phyloP scores from a whole-genome alignment of 179 eudicot species.

The Spergularia azorica region DNA sequence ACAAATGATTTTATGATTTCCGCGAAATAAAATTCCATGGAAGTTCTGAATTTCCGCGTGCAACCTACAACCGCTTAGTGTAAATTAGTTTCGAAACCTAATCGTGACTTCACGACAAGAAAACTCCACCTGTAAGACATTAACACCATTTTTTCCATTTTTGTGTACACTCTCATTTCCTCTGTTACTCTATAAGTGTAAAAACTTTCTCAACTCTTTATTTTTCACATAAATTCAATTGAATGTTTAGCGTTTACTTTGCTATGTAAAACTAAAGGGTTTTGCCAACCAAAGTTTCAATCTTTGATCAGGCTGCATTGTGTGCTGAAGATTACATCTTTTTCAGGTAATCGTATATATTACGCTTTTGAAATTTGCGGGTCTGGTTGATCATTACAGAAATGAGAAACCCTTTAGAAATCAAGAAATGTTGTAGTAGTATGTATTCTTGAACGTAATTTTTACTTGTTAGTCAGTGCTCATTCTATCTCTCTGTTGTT shows the following conservation, averaged over 20 bases:
- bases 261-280: not conserved
- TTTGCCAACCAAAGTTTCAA: not conserved
- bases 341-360: not conserved
- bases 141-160: too few relatives aligned
- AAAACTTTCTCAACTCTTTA: not conserved
- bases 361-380: not conserved
- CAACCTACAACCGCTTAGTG: too few relatives aligned
- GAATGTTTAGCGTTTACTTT: not conserved
- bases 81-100: too few relatives aligned
- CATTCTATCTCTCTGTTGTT: constrained; percentile 15
- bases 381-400: constrained; percentile 10
- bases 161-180: too few relatives aligned
- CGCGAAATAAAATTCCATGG: too few relatives aligned
- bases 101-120: too few relatives aligned
- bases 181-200: too few relatives aligned
- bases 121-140: too few relatives aligned
- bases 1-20: too few relatives aligned
- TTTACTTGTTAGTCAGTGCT: not conserved
- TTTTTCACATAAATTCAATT: not conserved
- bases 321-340: constrained; percentile 13
- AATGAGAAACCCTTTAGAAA: not conserved
- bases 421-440: not conserved
- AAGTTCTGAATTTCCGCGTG: too few relatives aligned
- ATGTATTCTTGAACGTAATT: too few relatives aligned
- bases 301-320: constrained; percentile 4